phyloP scores from a whole-genome alignment of 305 asterid genomes.

The Salvia sclarea region DNA sequence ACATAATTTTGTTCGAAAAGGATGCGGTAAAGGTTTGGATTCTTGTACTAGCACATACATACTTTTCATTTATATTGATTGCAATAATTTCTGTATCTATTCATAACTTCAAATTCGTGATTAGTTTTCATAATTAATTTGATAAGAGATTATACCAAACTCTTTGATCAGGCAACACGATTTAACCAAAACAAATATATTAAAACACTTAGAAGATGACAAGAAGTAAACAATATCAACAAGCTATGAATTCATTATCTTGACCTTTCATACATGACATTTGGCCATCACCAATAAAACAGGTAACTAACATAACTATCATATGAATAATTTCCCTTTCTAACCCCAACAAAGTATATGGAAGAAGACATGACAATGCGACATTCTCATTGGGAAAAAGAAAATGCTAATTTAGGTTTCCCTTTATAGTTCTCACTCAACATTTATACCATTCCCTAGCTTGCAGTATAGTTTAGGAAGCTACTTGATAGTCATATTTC shows the following conservation, averaged over 20 bases:
- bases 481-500: too few relatives aligned
- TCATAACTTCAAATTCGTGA: neutral
- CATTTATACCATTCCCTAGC: too few relatives aligned
- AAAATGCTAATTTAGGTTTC: too few relatives aligned
- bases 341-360: neutral
- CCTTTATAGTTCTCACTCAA: too few relatives aligned
- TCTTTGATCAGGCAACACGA: neutral
- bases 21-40: too few relatives aligned
- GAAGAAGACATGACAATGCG: neutral
- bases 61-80: too few relatives aligned
- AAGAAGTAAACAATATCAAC: neutral
- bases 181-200: neutral
- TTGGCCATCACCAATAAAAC: slow-evolving; percentile 8
- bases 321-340: neutral
- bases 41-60: too few relatives aligned
- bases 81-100: neutral
- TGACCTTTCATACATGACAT: neutral
- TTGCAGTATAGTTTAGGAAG: too few relatives aligned
- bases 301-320: neutral
- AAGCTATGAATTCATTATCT: neutral
- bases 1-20: too few relatives aligned
- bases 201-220: neutral
- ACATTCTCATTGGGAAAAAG: neutral
- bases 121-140: neutral
- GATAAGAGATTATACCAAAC: slow-evolving; percentile 9